Evolutionary conservation across 1,139 yeast species (phyloP), one percentile per base, ranked within the genome.

Genomic region (Scheffersomyces lignicola): DNA sequence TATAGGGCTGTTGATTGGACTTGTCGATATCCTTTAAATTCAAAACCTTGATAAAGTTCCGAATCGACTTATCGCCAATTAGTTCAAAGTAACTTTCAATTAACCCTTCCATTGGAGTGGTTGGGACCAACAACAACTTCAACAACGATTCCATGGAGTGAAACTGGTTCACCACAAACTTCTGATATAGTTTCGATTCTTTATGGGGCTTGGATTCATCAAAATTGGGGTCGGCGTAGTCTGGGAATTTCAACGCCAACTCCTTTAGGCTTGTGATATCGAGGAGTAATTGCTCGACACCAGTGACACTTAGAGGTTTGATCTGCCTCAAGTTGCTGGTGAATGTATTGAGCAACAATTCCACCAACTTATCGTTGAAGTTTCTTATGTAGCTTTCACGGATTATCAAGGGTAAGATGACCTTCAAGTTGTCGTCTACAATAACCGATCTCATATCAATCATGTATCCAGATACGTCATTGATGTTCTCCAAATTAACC

Each of bases 211-310:
- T 44, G 33, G 42, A 18, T 36, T 44, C 43, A 15, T 52, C 58
- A 37, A 36, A 59, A 34, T 54, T 58, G 4, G 71, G 62, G 43
- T 67, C 62, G 1, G 71, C 54, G 38, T 57, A 60, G 15, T 62
- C 54, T 4, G 88, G 88, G 34, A 86, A 62, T 15, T 58, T 60
- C 15, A 73, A 46, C 33, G 88, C 70, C 20, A 76, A 64, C 21
- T 68, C 67, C 49, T 83, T 83, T 47, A 92, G 58, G 7, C 76
- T 69, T 28, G 80, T 78, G 4, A 85, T 53, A 58, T 92, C 98
- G 23, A 83, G 62, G 24, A 83, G 62, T 52, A 92, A 69, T 54
- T 90, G 97, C 54, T 90, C 96, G 5, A 94, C 83, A 45, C 83
- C 82, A 11, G 76, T 65, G 15, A 82, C 81, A 5, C 76, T 69